phyloP scores from a whole-genome alignment of 169 alveolate genomes.

The Babesia divergens region DNA sequence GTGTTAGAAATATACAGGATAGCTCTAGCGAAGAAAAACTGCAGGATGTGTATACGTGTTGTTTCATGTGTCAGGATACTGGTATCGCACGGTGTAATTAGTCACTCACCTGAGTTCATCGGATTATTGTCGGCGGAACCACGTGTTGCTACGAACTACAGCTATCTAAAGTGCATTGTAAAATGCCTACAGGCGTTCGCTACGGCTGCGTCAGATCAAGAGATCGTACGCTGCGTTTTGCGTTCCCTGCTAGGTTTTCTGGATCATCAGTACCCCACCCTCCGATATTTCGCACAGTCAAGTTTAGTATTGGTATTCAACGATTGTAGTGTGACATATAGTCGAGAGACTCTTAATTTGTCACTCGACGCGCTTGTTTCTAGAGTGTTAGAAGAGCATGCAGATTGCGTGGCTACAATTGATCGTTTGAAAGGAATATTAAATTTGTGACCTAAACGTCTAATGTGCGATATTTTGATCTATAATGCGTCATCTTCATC shows the following conservation, averaged over 20 bases:
- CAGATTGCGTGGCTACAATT: neutral
- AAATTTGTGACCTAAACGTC: neutral
- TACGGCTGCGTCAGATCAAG: neutral
- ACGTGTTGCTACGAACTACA: constrained; percentile 40
- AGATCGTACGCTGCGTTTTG: neutral
- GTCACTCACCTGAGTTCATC: neutral
- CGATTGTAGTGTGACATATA: neutral
- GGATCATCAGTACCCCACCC: constrained; percentile 52
- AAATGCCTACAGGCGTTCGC: constrained; percentile 38
- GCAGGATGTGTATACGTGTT: constrained; percentile 10
- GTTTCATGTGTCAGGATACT: constrained; percentile 8
- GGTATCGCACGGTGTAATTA: constrained; percentile 15
- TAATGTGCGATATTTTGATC: neutral
- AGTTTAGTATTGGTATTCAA: constrained; percentile 6
- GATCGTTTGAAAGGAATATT: neutral
- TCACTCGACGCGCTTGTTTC: neutral
- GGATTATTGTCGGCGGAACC: constrained; percentile 21
- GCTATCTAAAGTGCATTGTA: constrained; percentile 44
- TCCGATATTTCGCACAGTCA: constrained; percentile 33
- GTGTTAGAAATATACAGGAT: constrained; percentile 2
- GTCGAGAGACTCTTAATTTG: neutral
- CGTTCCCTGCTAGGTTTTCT: constrained; percentile 31
- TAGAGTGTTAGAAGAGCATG: neutral
- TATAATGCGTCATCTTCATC: constrained; percentile 50
- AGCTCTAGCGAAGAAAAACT: constrained; percentile 13